Percentiles rank a stretch among this genome's conserved stretches.
phyloP scores from a whole-genome alignment of 768 basidiomycete species.

The Ramaria sp. region DNA sequence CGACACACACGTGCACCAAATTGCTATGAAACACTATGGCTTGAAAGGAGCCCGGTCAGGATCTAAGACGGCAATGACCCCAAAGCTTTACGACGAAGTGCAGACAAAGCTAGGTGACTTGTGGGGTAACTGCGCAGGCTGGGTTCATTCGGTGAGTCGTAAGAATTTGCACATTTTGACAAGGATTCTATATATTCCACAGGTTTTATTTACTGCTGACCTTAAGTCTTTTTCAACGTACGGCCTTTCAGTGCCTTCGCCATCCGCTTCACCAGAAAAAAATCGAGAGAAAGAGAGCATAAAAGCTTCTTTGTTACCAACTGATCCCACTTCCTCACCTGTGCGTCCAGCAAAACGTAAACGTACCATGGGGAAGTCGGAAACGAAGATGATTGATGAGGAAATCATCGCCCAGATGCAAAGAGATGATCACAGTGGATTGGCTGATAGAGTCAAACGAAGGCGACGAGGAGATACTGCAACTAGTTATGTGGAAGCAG shows the following conservation, averaged over 20 bases:
- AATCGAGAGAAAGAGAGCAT: not conserved
- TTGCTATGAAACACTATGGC: constrained; percentile 71
- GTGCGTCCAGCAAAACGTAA: constrained; percentile 14
- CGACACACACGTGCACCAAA: constrained; percentile 92
- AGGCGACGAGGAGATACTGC: constrained; percentile 18
- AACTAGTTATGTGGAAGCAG: not conserved
- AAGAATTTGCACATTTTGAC: too few relatives aligned
- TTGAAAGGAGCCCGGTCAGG: constrained; percentile 33
- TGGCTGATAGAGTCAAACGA: constrained; percentile 34
- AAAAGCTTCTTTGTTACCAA: constrained; percentile 11
- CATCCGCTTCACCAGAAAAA: not conserved
- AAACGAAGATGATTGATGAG: constrained; percentile 13
- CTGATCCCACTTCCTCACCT: constrained; percentile 13
- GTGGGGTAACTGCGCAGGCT: constrained; percentile 85
- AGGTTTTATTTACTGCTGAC: constrained; percentile 72
- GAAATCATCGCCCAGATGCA: constrained; percentile 14
- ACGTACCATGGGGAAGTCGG: not conserved
- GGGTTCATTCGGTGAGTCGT: constrained; percentile 70
- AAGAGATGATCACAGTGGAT: constrained; percentile 24
- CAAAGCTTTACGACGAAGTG: constrained; percentile 67
- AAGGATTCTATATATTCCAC: not conserved
- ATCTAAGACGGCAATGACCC: constrained; percentile 54
- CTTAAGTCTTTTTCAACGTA: constrained; percentile 55
- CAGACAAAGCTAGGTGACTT: constrained; percentile 43
- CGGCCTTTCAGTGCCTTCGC: constrained; percentile 17